Evolutionary conservation across 208 protist genomes (phyloP).

Genomic region (Novymonas esmeraldas): DNA sequence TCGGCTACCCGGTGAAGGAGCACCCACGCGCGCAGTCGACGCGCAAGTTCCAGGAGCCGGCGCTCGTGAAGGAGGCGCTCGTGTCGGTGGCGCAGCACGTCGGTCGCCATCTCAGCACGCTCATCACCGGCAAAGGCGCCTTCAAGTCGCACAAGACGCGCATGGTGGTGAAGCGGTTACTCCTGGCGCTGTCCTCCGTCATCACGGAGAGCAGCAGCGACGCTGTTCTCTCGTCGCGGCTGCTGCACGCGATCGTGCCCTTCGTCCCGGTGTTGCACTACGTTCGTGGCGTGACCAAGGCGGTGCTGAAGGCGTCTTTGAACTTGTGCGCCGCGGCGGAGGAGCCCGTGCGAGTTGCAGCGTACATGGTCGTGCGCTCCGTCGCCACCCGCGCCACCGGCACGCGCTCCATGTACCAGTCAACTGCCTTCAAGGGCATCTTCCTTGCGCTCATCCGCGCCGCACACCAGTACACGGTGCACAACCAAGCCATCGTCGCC

Average conservation of each 20-base stretch:
- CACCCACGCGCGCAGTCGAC: conserved; percentile 59
- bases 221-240: conserved; percentile 55
- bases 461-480: conserved; percentile 81
- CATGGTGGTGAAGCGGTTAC: conserved; percentile 76
- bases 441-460: conserved; percentile 93
- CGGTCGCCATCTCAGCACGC: conserved; percentile 54
- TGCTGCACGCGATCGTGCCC: conserved; percentile 75
- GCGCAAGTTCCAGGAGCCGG: conserved; percentile 90
- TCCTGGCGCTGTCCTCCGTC: conserved; percentile 64
- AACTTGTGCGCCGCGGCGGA: conserved; percentile 71
- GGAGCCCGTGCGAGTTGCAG: conserved; percentile 83
- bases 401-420: conserved; percentile 92
- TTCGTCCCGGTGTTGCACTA: conserved; percentile 92
- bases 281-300: conserved; percentile 81
- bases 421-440: conserved; percentile 90
- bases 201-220: conserved; percentile 71
- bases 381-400: conserved; percentile 87
- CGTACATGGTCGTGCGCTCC: conserved; percentile 87
- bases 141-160: conserved; percentile 80
- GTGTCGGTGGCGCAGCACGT: conserved; percentile 70
- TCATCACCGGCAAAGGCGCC: conserved; percentile 85
- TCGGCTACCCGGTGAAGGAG: conserved; percentile 80
- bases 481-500: conserved; percentile 77
- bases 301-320: conserved; percentile 73
- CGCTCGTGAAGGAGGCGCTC: conserved; percentile 85